These are phyloP conservation scores for Fusarium sp. DNA, from an alignment of 2,329 filamentous ascomycete species.

Conservation along the genomic window DNA sequence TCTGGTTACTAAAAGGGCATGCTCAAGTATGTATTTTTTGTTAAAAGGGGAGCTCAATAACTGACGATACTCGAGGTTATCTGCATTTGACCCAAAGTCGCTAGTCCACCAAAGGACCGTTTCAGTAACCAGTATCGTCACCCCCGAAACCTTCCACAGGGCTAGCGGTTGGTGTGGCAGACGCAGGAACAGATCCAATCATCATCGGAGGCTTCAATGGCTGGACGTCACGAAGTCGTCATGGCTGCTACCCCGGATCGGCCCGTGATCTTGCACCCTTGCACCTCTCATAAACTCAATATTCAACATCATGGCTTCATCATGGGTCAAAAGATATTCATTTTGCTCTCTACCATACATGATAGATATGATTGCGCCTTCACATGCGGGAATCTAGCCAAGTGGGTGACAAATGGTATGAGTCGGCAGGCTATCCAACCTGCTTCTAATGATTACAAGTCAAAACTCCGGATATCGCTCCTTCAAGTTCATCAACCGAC, in stretches of 20 bases:
- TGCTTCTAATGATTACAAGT: constrained; percentile 37
- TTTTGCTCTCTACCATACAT: constrained; percentile 12
- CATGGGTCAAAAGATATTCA: background rate
- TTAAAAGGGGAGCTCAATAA: background rate
- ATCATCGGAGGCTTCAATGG: background rate
- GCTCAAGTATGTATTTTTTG: background rate
- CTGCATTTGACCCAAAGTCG: background rate
- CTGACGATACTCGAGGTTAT: background rate
- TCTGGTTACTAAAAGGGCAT: background rate
- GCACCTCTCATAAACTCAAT: background rate
- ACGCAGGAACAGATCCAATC: constrained; percentile 27
- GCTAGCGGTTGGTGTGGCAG: constrained; percentile 11
- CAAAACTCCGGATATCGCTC: constrained; percentile 47
- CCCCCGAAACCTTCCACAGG: background rate
- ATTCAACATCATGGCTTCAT: background rate
- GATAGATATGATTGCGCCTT: constrained; percentile 3
- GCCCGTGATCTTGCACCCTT: constrained; percentile 4
- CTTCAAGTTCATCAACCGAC: constrained; percentile 27
- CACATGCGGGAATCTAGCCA: constrained; percentile 1
- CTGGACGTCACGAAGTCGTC: constrained; percentile 5
- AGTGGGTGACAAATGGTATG: constrained; percentile 12
- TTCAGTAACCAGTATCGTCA: background rate
- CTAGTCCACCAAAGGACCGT: background rate
- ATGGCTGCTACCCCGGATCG: constrained; percentile 10
- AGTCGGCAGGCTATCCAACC: constrained; percentile 19